Evolutionary conservation across 306 rosid species (phyloP).

Genomic region (Glycine tomentella): DNA sequence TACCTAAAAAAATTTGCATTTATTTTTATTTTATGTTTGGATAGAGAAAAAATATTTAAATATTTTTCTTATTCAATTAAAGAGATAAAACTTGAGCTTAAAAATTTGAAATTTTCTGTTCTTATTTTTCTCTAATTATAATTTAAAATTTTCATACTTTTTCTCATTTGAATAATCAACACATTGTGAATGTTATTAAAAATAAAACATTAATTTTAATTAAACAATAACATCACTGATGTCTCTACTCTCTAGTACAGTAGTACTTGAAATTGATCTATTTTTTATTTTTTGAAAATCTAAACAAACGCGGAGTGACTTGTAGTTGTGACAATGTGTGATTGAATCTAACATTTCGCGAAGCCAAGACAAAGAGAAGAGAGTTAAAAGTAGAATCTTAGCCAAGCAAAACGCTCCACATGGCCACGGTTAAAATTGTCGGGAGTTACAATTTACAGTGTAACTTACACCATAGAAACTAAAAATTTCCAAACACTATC

Average conservation of each 20-base stretch:
- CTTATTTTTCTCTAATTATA: too few species aligned
- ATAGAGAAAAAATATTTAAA: too few species aligned
- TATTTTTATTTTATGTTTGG: background rate
- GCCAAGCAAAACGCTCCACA: constrained; percentile 11
- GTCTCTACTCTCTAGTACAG: too few species aligned
- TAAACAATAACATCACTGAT: background rate
- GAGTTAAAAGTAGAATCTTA: background rate
- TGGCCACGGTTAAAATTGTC: background rate
- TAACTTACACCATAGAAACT: background rate
- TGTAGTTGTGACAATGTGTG: too few species aligned
- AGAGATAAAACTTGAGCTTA: too few species aligned
- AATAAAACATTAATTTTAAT: background rate
- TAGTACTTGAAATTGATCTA: background rate
- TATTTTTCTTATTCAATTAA: too few species aligned
- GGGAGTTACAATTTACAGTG: background rate
- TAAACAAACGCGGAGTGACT: too few species aligned
- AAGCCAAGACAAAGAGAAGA: constrained; percentile 5
- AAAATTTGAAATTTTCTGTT: too few species aligned
- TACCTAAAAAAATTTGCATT: too few species aligned
- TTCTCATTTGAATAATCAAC: too few species aligned
- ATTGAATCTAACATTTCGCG: background rate
- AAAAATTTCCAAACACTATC: background rate
- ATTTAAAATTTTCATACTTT: too few species aligned
- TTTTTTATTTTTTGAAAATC: too few species aligned
- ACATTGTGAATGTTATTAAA: background rate